Base-by-base conservation (phyloP, 2,329 filamentous ascomycete species). In the Ceratocystis diversiconidia region DNA sequence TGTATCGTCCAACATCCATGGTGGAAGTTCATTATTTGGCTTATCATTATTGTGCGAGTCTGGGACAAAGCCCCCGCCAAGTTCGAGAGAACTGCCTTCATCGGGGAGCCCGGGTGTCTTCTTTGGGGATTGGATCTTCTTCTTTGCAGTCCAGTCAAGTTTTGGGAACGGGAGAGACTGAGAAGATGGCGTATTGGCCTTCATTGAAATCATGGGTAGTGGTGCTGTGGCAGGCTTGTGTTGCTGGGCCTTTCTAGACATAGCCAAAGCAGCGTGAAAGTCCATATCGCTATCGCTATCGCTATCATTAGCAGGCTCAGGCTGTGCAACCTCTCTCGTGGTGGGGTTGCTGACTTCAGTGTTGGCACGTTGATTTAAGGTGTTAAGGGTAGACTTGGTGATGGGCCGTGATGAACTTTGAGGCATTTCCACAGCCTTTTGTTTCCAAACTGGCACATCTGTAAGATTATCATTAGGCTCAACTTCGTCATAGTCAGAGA, bases 141-240 rank as follows among this genome's bases (percentile, higher is more conserved):
- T 67, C 17, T 55, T 63, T n/a, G 52, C 50, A 25, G 41, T 61
- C 79, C 82, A 85, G 57, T 88, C 85, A 1, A 96, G 79, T 72
- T 90, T 92, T 70, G 96, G 91, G 71, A 99, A 99, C 0, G 94
- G 94, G 4, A 99, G 75, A 0, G 92, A 90, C 0, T 92, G 92
- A 69, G 84, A 83, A 71, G 95, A 84, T 0, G 83, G 79, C 36
- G 19, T 41, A 2, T 28, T 62, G 32, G 44, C 30, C 44, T 41
- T 43, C 41, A 57, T 57, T n/a, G 66, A 60, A 4, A 61, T 30
- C 7, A 36, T 28, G 6, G 65, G 65, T 6, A 48, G 36, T 10
- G 62, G 59, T n/a, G 36, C 63, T n/a, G 41, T 50, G 17, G 28
- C 41, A 22, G 41, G 30, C 17, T 63, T 61, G 43, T 4, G 32